Base-by-base conservation (phyloP, 768 basidiomycete genomes). In the Kwoniella dendrophila region DNA sequence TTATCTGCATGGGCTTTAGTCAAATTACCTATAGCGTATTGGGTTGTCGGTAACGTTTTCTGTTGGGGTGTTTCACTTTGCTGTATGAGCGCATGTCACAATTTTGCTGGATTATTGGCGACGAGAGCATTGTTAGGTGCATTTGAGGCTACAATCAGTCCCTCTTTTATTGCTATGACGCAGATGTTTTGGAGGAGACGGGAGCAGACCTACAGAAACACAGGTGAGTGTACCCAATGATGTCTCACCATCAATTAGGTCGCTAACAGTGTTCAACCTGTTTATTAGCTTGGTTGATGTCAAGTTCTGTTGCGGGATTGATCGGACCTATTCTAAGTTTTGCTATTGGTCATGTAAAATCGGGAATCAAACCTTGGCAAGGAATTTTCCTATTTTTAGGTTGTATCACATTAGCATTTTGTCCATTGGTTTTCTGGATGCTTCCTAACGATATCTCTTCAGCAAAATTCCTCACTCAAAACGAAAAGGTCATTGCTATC, bases 331-430 rank as follows among this genome's bases (percentile, higher is more conserved):
- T 58, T 26, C 27, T 69, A 22, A 54, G 61, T 16, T 69, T 58
- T 38, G 73, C 68, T 43, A 68, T 69, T 18, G 71, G 68, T 27
- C 68, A 70, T 56, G 57, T 70, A 56, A 62, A 69, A 20, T 51
- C 57, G 20, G 51, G 49, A 6, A 48, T 73, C 40, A 44, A 57
- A 27, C 50, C 63, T 16, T 73, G 64, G 63, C 69, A 73, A 52
- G 38, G 64, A 26, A 64, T 73, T 53, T 73, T 69, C 71, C 56
- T 73, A n/a, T 44, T 73, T 32, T 59, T 60, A 11, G 68, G 66
- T 8, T 44, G 48, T 56, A 56, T 73, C 47, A 73, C 71, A 29
- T 44, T 69, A 30, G 14, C 65, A 4, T 63, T 68, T 20, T 56
- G 55, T 16, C 64, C 69, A 1, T 22, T 70, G 20, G 62, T 73